These are phyloP conservation scores for Parachaetomium inaequale DNA, from an alignment of 495 filamentous ascomycete genomes.

Conservation along the genomic window DNA sequence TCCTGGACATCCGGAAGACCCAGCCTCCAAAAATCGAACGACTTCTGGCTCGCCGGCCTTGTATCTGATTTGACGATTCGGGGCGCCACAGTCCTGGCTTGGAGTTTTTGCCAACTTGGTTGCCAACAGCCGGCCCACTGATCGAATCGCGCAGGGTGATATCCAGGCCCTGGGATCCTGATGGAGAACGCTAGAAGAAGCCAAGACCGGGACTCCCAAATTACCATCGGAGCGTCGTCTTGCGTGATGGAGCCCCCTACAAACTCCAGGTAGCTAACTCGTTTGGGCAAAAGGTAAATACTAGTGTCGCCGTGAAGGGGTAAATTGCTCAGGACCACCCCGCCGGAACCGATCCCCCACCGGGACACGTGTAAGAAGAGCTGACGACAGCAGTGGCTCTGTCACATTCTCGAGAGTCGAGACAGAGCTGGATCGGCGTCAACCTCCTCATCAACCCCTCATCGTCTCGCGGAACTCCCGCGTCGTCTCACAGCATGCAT, in stretches of 20 bases:
- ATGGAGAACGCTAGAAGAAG: neutral
- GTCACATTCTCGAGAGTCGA: neutral
- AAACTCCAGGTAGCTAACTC: neutral
- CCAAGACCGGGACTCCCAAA: neutral
- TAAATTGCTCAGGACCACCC: neutral
- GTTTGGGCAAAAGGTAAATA: neutral
- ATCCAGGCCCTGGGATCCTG: neutral
- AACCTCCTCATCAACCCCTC: neutral
- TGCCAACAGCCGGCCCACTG: conserved; percentile 3
- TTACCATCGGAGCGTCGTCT: neutral
- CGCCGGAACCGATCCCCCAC: neutral
- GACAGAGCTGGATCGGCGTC: neutral
- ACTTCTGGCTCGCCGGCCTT: no score
- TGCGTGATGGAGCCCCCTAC: neutral
- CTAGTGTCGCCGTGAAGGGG: neutral
- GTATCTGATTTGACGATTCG: no score
- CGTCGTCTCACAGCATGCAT: neutral
- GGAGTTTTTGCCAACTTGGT: neutral
- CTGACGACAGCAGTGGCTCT: neutral
- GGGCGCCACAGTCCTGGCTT: no score
- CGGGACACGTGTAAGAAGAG: neutral
- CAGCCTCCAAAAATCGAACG: neutral
- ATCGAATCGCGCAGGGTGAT: neutral
- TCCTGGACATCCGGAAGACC: neutral
- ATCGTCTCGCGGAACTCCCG: neutral